These are phyloP conservation scores for Anthoceros angustus DNA, from an alignment of 225 moss, liverwort and hornwort species.

Conservation along the genomic window DNA sequence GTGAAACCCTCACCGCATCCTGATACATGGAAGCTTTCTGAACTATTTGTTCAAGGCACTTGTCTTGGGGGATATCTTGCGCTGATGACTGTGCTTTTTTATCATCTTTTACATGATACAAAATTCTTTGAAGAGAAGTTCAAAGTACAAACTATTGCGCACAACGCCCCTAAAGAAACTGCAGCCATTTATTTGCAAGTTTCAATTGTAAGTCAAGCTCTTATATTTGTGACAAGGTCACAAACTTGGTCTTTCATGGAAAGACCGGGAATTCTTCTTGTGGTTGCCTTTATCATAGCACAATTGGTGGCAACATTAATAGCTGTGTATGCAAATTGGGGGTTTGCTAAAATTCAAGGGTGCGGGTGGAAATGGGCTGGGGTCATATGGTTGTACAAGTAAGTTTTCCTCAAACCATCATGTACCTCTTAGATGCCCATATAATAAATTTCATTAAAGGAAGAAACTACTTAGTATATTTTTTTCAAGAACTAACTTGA, in stretches of 20 bases:
- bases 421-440: too few species aligned
- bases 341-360: constrained; percentile 44
- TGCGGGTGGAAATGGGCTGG: constrained; percentile 63
- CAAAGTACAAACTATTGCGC: constrained; percentile 27
- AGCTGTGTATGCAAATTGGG: constrained; percentile 53
- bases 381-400: constrained; percentile 60
- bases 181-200: constrained; percentile 48
- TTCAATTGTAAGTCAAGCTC: constrained; percentile 42
- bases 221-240: constrained; percentile 46
- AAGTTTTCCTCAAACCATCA: constrained; percentile 9
- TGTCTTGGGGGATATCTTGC: constrained; percentile 59
- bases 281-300: constrained; percentile 40
- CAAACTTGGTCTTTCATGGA: constrained; percentile 39
- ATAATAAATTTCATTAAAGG: neutral
- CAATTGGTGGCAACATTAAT: constrained; percentile 47
- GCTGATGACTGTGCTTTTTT: constrained; percentile 54
- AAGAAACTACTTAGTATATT: neutral
- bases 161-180: constrained; percentile 23
- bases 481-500: neutral
- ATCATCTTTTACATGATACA: constrained; percentile 46
- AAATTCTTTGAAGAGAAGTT: constrained; percentile 36
- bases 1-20: constrained; percentile 49
- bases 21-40: constrained; percentile 55
- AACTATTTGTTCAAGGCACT: constrained; percentile 53
- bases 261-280: constrained; percentile 33